Evolutionary conservation across 768 basidiomycete genomes (phyloP), one percentile per base, ranked within the genome.

Genomic region (Butyriboletus loyo): DNA sequence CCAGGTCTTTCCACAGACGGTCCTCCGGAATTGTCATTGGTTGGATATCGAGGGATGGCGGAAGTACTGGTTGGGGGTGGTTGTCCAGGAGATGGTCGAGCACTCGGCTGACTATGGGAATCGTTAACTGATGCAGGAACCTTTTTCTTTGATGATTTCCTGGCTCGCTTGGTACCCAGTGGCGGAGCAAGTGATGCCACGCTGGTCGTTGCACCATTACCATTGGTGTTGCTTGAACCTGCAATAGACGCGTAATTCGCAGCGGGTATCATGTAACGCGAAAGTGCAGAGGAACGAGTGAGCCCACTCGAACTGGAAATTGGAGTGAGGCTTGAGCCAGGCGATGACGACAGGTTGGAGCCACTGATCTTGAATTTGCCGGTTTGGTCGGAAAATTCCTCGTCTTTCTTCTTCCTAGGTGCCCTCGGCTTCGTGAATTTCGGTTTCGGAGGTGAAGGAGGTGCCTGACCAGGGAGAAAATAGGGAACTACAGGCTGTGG

Each of bases 381-480:
- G 2, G 77, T 79, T 52, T 81, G 79, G n/a, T 70, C 63, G 27
- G 75, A 71, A 59, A 73, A 82, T 9, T 73, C 73, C 10, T 54
- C 30, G 53, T 68, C 71, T 51, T 64, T 71, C 61, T 70, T 66
- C 64, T 69, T 71, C 51, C 63, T 55, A 6, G 59, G 58, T 38
- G 65, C 55, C 15, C 58, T 61, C 4, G 63, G 56, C 54, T 65
- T 65, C 49, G 56, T 59, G 38, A 62, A 53, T 53, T 64, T 72
- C 46, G 57, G 65, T 40, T 60, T 67, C 3, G 57, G 57, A 5
- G 62, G 60, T 4, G 50, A 31, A 40, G 53, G 56, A 11, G 64
- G 60, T 0, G 63, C 69, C 60, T 84, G 83, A 7, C 83, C 83
- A n/a, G 83, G 83, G 34, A 85, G 74, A 61, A 81, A 84, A 28